phyloP scores from a whole-genome alignment of 163 green algal genomes.

The Trebouxiophyceae sp. region DNA sequence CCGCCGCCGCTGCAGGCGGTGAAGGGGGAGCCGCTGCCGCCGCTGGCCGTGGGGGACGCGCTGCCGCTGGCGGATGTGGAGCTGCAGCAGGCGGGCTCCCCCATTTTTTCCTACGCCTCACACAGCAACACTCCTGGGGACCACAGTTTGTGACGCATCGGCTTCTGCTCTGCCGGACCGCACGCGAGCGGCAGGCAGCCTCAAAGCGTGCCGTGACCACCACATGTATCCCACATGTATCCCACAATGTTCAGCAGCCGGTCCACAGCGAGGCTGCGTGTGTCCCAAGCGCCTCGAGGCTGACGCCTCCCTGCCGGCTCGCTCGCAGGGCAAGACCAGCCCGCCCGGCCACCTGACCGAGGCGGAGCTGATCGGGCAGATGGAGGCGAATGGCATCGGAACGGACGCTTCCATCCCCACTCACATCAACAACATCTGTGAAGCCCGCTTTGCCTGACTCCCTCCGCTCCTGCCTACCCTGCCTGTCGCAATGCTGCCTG shows the following conservation, averaged over 20 bases:
- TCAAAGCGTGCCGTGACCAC: no score
- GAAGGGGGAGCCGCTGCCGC: constrained; percentile 41
- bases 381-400: constrained; percentile 79
- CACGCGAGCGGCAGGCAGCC: no score
- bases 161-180: no score
- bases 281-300: no score
- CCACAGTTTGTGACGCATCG: no score
- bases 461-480: neutral
- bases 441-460: constrained; percentile 9
- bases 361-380: constrained; percentile 70
- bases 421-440: constrained; percentile 86
- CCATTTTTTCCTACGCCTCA: no score
- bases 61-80: constrained; percentile 51
- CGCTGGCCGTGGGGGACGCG: constrained; percentile 37
- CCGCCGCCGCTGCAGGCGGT: constrained; percentile 35
- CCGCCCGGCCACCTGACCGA: constrained; percentile 65
- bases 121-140: no score
- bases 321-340: constrained; percentile 29
- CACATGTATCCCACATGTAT: no score
- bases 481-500: neutral
- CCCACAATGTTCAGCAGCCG: no score
- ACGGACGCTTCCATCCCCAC: constrained; percentile 75
- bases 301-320: no score
- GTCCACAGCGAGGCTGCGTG: no score
- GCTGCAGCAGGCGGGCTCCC: constrained; percentile 34